These are phyloP conservation scores for Scheffersomyces cryptocercus DNA, from an alignment of 1,139 yeast genomes.

Conservation along the genomic window DNA sequence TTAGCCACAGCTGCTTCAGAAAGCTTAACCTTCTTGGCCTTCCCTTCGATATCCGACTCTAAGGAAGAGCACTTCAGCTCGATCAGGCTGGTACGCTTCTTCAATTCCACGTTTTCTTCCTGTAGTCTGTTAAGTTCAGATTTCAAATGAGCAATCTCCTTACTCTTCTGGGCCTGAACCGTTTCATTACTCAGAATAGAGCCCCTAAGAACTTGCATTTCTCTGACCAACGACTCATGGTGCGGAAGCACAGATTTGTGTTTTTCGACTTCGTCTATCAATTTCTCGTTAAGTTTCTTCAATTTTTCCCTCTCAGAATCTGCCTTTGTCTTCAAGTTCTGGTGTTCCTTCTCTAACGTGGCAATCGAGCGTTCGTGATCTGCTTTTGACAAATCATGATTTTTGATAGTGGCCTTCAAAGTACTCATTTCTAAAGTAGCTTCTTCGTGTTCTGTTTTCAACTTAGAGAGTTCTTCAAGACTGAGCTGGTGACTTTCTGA, in stretches of 20 bases:
- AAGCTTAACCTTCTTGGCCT: neutral
- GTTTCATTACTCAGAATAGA: conserved; percentile 1
- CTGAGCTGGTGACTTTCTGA: conserved; percentile 9
- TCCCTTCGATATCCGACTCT: neutral
- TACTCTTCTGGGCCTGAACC: neutral
- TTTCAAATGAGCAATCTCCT: neutral
- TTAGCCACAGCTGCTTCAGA: neutral
- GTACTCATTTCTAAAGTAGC: conserved; percentile 5
- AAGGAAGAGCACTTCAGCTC: neutral
- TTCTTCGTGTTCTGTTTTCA: conserved; percentile 17
- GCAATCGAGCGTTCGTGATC: conserved; percentile 18
- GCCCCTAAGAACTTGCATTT: conserved; percentile 8
- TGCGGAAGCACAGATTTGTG: conserved; percentile 4
- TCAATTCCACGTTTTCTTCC: neutral
- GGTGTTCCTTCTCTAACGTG: conserved; percentile 20
- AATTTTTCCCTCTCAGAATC: conserved; percentile 14
- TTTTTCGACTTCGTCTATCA: conserved; percentile 1
- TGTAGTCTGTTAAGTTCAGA: neutral
- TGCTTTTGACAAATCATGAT: conserved; percentile 13
- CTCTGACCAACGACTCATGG: conserved; percentile 8
- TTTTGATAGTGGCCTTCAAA: conserved; percentile 9
- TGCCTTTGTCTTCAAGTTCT: conserved; percentile 7
- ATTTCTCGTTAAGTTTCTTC: conserved; percentile 8
- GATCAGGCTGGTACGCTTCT: neutral
- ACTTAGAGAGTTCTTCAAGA: conserved; percentile 14